phyloP scores from a whole-genome alignment of 176 grass and related monocot species.

The Sorghum bicolor region Sorghum_bicolor_NCBIv3 NC_012875.2:57294001-57294500 shows the following conservation, averaged over 20 bases:
- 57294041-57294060: not conserved
- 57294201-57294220: constrained; percentile 35
- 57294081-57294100: not conserved
- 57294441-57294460: constrained; percentile 34
- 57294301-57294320: constrained; percentile 37
- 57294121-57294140: not conserved
- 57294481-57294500: constrained; percentile 8
- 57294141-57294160: not conserved
- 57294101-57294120: not conserved
- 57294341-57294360: constrained; percentile 8
- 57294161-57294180: not conserved
- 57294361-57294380: constrained; percentile 57
- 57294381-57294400: constrained; percentile 36
- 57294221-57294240: constrained; percentile 54
- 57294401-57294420: constrained; percentile 16
- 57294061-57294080: not conserved
- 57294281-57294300: constrained; percentile 7
- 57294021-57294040: not conserved
- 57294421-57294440: constrained; percentile 27
- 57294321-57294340: constrained; percentile 40
- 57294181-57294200: not conserved
- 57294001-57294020: not conserved
- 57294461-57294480: constrained; percentile 45
- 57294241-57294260: constrained; percentile 48
- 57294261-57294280: constrained; percentile 44